phyloP scores from a whole-genome alignment of 805 yeast genomes.

The Metschnikowia cerradonensis region DNA sequence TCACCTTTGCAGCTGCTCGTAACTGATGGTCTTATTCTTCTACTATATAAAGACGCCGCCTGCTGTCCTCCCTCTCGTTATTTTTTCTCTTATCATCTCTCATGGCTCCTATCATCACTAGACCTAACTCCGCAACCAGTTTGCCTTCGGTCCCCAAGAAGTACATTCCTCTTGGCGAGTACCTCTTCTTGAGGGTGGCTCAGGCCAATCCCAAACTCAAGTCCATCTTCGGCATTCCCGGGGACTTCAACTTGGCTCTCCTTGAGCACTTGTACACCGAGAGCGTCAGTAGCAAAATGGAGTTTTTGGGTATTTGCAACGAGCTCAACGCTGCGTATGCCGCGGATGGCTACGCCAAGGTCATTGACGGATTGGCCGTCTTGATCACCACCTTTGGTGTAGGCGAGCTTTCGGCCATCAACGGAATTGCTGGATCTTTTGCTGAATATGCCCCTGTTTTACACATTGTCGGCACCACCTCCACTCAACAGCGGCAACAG shows the following conservation, averaged over 20 bases:
- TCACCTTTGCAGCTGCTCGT: no score
- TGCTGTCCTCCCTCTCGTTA: background rate
- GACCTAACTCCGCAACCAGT: constrained; percentile 10
- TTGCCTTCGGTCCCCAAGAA: background rate
- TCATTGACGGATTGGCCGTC: constrained; percentile 57
- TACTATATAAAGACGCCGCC: background rate
- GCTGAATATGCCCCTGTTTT: constrained; percentile 77
- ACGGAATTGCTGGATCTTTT: constrained; percentile 78
- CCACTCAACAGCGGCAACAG: constrained; percentile 21
- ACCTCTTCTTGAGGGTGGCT: constrained; percentile 53
- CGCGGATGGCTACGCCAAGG: constrained; percentile 81
- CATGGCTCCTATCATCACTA: constrained; percentile 19
- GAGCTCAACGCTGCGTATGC: constrained; percentile 88
- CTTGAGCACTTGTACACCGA: constrained; percentile 62
- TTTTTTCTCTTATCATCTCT: background rate
- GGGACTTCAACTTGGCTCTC: constrained; percentile 66
- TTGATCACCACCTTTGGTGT: constrained; percentile 77
- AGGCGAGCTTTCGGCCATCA: constrained; percentile 81
- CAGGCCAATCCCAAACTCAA: constrained; percentile 47
- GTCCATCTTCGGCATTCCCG: constrained; percentile 75
- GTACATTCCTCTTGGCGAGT: constrained; percentile 58
- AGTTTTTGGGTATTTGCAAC: constrained; percentile 82
- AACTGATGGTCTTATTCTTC: no score
- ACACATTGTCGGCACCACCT: constrained; percentile 75
- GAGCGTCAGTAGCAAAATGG: constrained; percentile 38